Conservation (phyloP, 495 filamentous ascomycete genomes). For the Neurospora cerealis region DNA sequence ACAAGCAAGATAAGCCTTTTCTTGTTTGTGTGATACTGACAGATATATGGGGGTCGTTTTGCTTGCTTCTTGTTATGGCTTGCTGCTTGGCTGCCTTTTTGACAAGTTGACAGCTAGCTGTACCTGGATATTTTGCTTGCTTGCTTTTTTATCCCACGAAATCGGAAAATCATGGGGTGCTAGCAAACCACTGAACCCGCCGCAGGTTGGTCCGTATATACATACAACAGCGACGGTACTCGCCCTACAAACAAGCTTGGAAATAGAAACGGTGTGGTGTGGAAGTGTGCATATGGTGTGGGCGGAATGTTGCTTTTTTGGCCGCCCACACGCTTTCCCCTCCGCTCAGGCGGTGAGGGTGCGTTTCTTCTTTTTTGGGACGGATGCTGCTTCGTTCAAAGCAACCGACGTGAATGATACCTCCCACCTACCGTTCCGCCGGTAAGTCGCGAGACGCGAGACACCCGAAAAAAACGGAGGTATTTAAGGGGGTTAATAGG, state of each 20-base stretch:
- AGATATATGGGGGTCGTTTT: neutral
- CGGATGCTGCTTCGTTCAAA: neutral
- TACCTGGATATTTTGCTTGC: neutral
- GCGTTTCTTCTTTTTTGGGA: neutral
- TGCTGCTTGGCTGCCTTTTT: neutral
- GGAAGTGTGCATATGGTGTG: neutral
- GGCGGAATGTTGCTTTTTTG: neutral
- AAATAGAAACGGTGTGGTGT: neutral
- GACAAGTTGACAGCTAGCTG: neutral
- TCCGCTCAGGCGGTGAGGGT: conserved; percentile 14
- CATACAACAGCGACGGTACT: neutral
- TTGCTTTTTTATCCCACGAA: neutral
- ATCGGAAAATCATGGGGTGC: neutral
- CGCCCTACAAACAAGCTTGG: neutral
- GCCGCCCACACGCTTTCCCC: neutral
- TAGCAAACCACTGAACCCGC: neutral
- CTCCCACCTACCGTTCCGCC: neutral
- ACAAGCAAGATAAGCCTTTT: neutral
- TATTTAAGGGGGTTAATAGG: neutral
- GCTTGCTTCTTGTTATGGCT: neutral
- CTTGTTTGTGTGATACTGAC: neutral
- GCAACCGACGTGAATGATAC: neutral
- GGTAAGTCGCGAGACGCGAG: neutral
- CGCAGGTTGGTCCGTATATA: neutral
- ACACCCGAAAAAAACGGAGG: neutral